Conservation (phyloP, 1,284 basidiomycete species). For the Ceratorhiza oryzae-sativae region DNA sequence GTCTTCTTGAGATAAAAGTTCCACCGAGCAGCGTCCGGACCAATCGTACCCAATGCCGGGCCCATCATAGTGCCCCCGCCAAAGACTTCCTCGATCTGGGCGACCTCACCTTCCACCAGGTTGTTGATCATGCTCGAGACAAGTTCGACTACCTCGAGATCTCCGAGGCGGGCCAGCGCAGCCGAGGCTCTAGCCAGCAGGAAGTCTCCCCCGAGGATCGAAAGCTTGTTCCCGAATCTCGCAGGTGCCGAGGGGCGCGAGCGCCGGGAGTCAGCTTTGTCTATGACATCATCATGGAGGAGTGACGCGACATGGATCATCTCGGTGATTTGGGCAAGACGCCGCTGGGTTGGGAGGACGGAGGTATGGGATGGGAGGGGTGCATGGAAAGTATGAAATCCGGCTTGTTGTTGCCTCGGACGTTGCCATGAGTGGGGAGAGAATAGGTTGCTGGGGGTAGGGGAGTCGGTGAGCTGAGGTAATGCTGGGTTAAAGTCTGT, state of each 20-base stretch:
- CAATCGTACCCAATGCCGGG: conserved; percentile 44
- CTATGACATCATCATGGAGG: conserved; percentile 95
- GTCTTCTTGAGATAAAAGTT: conserved; percentile 91
- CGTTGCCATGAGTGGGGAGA: conserved; percentile 19
- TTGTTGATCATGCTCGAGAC: conserved; percentile 93
- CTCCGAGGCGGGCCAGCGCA: conserved; percentile 85
- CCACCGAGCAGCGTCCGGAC: conserved; percentile 63
- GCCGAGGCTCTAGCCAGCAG: conserved; percentile 91
- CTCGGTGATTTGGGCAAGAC: conserved; percentile 95
- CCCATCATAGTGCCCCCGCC: conserved; percentile 23
- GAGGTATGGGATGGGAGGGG: conserved; percentile 43
- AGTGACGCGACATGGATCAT: conserved; percentile 99
- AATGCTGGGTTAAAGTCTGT: conserved; percentile 55
- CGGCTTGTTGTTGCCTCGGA: neutral
- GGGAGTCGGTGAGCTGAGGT: conserved; percentile 47
- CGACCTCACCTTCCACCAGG: conserved; percentile 94
- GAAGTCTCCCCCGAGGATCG: conserved; percentile 95
- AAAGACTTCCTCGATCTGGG: conserved; percentile 72
- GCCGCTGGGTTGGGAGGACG: conserved; percentile 84
- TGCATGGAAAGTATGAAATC: conserved; percentile 1
- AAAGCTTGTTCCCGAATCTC: conserved; percentile 94
- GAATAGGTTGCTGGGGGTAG: conserved; percentile 44
- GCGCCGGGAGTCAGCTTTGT: conserved; percentile 82
- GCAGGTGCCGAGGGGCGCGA: conserved; percentile 84
- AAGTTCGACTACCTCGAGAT: conserved; percentile 90